A percentile compares a stretch with the other conserved stretches of the same genome.
phyloP scores from a whole-genome alignment of 331 rosid species.

The Acacia pycnantha region DNA sequence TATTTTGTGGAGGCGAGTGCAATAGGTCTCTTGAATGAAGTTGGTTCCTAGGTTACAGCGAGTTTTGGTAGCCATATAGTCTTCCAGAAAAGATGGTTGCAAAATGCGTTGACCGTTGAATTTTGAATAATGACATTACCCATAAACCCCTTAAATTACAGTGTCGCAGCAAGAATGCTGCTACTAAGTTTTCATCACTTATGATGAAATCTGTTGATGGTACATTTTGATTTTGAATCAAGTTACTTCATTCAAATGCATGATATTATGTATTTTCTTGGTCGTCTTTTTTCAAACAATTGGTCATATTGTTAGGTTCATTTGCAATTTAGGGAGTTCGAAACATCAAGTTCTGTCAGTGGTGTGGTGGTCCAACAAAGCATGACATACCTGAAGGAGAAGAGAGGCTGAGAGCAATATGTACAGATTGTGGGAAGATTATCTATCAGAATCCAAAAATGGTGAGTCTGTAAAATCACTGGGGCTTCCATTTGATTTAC shows the following conservation, averaged over 20 bases:
- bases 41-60: slow-evolving; percentile 6
- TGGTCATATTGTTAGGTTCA: slow-evolving; percentile 14
- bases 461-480: slow-evolving; percentile 42
- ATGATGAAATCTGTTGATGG: not conserved
- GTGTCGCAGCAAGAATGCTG: not conserved
- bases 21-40: not conserved
- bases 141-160: not conserved
- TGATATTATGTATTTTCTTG: not conserved
- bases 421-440: slow-evolving; percentile 79
- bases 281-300: not conserved
- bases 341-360: slow-evolving; percentile 78
- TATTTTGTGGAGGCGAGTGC: not conserved
- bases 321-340: slow-evolving; percentile 53
- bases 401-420: slow-evolving; percentile 76
- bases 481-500: slow-evolving; percentile 23
- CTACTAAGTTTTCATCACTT: not conserved
- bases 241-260: not conserved
- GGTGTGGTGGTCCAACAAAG: slow-evolving; percentile 89
- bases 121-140: not conserved
- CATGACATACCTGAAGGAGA: slow-evolving; percentile 85
- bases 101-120: not conserved
- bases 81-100: not conserved
- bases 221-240: not conserved
- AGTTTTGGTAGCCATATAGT: not conserved
- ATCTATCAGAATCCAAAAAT: slow-evolving; percentile 93